These are phyloP conservation scores for Penicillium sclerotiorum DNA, from an alignment of 2,329 filamentous ascomycete species.

Conservation along the genomic window DNA sequence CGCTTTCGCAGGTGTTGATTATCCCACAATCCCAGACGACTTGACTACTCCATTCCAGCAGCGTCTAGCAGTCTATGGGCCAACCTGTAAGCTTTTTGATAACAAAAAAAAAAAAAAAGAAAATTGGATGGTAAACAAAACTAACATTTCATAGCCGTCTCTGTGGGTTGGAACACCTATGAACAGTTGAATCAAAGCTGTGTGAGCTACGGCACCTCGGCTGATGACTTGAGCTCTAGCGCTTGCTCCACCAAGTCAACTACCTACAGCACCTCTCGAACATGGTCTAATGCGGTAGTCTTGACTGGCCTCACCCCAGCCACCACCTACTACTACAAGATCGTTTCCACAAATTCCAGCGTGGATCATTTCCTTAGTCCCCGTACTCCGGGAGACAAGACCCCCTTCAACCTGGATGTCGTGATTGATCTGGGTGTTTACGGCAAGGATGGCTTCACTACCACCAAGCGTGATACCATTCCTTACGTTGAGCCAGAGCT, in stretches of 20 bases:
- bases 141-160: conserved; percentile 45
- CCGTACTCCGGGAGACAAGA: conserved; percentile 56
- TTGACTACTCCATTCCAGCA: conserved; percentile 59
- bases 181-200: conserved; percentile 49
- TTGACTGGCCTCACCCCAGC: conserved; percentile 52
- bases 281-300: conserved; percentile 54
- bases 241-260: conserved; percentile 52
- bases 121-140: not conserved
- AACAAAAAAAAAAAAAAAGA: too few relatives aligned
- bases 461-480: conserved; percentile 54
- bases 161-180: conserved; percentile 62
- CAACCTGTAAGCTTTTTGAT: conserved; percentile 54
- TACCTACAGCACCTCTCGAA: conserved; percentile 59
- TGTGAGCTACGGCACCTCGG: conserved; percentile 55
- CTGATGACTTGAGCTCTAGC: conserved; percentile 38
- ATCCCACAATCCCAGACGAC: conserved; percentile 53
- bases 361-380: conserved; percentile 58
- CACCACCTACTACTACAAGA: conserved; percentile 64
- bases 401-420: conserved; percentile 56
- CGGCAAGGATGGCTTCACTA: conserved; percentile 56
- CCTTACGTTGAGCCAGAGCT: conserved; percentile 54
- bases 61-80: conserved; percentile 55
- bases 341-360: conserved; percentile 58
- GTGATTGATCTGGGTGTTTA: conserved; percentile 61
- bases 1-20: conserved; percentile 36